These are phyloP conservation scores for Moesziomyces aphidis DNA, from an alignment of 1,284 basidiomycete species.

Conservation along the genomic window DNA sequence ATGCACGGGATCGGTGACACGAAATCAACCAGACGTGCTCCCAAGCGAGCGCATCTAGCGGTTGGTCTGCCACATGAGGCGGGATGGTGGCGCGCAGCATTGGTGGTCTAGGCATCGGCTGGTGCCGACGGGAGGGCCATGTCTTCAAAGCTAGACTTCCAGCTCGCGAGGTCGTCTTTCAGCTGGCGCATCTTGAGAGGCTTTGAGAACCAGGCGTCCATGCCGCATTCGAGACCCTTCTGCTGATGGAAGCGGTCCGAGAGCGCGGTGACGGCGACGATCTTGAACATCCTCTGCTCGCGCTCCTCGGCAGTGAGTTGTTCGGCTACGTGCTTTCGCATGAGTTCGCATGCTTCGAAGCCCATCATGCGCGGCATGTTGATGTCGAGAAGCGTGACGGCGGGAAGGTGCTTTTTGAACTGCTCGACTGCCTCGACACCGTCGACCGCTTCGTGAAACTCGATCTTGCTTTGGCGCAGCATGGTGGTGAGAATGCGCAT, in stretches of 20 bases:
- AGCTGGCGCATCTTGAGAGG: constrained; percentile 41
- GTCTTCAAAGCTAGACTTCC: constrained; percentile 38
- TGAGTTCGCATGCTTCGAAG: constrained; percentile 50
- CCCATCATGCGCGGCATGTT: constrained; percentile 60
- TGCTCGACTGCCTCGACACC: constrained; percentile 52
- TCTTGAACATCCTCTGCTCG: constrained; percentile 20
- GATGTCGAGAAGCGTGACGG: constrained; percentile 57
- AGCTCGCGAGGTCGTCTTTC: constrained; percentile 28
- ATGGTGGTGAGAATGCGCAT: constrained; percentile 49
- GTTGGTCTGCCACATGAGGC: no score
- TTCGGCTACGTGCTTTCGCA: constrained; percentile 30
- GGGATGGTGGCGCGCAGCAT: no score
- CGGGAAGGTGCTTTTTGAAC: constrained; percentile 44
- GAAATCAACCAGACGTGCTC: constrained; percentile 1
- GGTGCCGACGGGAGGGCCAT: no score
- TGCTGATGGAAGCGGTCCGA: constrained; percentile 30
- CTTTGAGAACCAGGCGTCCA: constrained; percentile 54
- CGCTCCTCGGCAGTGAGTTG: constrained; percentile 1
- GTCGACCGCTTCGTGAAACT: constrained; percentile 43
- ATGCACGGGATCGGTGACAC: no score
- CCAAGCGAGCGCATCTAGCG: constrained; percentile 6
- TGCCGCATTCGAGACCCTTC: constrained; percentile 45
- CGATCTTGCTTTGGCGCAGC: constrained; percentile 40
- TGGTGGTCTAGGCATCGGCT: no score
- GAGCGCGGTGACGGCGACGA: constrained; percentile 54